phyloP scores from a whole-genome alignment of 2,329 filamentous ascomycete species.

The Fonsecaea multimorphosa region DNA sequence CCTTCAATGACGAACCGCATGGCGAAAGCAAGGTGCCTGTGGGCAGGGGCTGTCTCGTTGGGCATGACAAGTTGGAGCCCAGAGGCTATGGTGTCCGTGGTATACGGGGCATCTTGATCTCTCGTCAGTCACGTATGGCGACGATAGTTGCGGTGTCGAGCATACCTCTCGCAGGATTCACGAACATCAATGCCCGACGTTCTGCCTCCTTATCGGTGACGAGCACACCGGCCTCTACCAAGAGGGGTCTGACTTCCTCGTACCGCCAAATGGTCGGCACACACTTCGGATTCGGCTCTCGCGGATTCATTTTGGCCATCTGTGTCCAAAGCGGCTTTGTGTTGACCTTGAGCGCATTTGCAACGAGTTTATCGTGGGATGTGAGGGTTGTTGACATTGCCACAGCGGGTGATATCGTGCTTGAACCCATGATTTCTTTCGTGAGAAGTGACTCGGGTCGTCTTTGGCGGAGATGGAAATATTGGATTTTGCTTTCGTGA shows the following conservation, averaged over 20 bases:
- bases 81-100: conserved; percentile 64
- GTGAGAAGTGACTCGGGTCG: no score
- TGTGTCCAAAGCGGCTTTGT: conserved; percentile 57
- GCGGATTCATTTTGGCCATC: conserved; percentile 50
- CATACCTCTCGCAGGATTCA: conserved; percentile 49
- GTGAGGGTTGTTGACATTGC: no score
- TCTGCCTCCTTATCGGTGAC: conserved; percentile 49
- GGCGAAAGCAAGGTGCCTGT: conserved; percentile 63
- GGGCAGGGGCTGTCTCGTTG: conserved; percentile 61
- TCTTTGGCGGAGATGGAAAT: no score
- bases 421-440: no score
- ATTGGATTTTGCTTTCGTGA: no score
- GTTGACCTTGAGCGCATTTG: conserved; percentile 31
- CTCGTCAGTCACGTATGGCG: background rate
- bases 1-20: conserved; percentile 65
- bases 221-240: conserved; percentile 47
- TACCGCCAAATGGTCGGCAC: conserved; percentile 45
- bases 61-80: conserved; percentile 64
- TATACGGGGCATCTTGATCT: conserved; percentile 55
- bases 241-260: conserved; percentile 44
- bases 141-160: background rate
- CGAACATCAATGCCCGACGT: conserved; percentile 50
- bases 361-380: conserved; percentile 19
- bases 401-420: no score
- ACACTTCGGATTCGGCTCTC: conserved; percentile 33